Evolutionary conservation across 495 filamentous ascomycete species (phyloP).

Genomic region (Aspergillus taichungensis): DNA sequence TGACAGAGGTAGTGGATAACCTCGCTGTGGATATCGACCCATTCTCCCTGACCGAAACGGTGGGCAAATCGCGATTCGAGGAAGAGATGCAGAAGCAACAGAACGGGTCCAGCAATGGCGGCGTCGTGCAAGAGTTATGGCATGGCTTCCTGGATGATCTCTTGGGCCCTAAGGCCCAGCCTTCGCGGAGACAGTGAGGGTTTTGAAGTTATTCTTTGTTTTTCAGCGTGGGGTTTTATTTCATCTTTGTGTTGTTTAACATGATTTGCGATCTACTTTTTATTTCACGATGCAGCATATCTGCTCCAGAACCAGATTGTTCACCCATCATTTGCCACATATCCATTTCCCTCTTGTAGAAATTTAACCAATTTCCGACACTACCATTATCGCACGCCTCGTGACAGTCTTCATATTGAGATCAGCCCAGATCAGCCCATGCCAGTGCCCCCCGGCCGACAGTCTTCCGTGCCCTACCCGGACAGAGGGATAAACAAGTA

Average conservation of each 20-base stretch:
- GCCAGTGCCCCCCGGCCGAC: no score
- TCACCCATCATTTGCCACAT: no score
- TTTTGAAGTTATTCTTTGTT: background rate
- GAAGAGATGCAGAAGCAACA: conserved; percentile 24
- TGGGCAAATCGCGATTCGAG: conserved; percentile 34
- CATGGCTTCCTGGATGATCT: conserved; percentile 51
- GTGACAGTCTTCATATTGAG: no score
- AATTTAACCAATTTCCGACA: no score
- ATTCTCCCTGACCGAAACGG: conserved; percentile 46
- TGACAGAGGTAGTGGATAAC: conserved; percentile 54
- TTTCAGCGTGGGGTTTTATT: conserved; percentile 1
- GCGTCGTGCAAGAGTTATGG: conserved; percentile 43
- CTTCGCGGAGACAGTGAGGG: conserved; percentile 14
- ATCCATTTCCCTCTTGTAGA: no score
- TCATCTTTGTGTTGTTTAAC: conserved; percentile 9
- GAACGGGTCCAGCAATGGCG: conserved; percentile 19
- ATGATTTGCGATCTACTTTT: conserved; percentile 1
- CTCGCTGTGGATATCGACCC: conserved; percentile 47
- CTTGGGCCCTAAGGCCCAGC: conserved; percentile 34
- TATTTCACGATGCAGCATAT: background rate
- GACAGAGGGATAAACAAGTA: no score
- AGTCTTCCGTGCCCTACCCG: no score
- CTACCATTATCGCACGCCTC: no score
- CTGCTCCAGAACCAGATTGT: no score
- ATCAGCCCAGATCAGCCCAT: no score